Conservation (phyloP, 2,329 filamentous ascomycete species). For the Moelleriella libera region DNA sequence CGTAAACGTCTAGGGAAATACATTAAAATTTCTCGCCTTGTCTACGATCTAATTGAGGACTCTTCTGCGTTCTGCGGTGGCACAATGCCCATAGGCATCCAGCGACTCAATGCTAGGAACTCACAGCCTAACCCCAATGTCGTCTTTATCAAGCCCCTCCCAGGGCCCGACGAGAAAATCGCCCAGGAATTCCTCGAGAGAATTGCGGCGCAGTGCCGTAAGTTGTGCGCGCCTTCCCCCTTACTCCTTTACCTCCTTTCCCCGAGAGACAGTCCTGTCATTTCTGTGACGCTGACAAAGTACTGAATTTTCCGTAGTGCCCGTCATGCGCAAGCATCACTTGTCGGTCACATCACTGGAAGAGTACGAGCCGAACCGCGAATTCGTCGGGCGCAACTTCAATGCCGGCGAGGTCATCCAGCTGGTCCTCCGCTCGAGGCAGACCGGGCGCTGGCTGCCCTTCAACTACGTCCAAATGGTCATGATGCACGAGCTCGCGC, state of each 20-base stretch:
- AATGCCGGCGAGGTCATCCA: slow-evolving; percentile 81
- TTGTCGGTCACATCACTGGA: slow-evolving; percentile 58
- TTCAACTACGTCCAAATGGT: slow-evolving; percentile 84
- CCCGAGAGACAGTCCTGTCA: too few relatives aligned
- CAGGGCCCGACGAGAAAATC: slow-evolving; percentile 45
- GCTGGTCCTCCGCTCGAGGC: slow-evolving; percentile 59
- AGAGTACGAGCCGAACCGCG: slow-evolving; percentile 66
- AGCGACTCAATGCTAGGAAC: slow-evolving; percentile 62
- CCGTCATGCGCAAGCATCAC: slow-evolving; percentile 54
- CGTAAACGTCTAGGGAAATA: too few relatives aligned
- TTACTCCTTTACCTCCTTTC: too few relatives aligned
- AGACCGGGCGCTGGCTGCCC: slow-evolving; percentile 57
- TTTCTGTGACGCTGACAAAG: too few relatives aligned
- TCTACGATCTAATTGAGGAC: neutral
- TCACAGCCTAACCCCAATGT: slow-evolving; percentile 66
- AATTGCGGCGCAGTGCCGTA: slow-evolving; percentile 67
- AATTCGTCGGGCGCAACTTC: slow-evolving; percentile 83
- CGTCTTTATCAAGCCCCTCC: slow-evolving; percentile 71
- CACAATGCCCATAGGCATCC: slow-evolving; percentile 62
- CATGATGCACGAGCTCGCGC: slow-evolving; percentile 86
- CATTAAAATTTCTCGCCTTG: too few relatives aligned
- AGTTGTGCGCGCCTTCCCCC: slow-evolving; percentile 11
- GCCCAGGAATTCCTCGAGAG: slow-evolving; percentile 61
- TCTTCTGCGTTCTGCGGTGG: neutral
- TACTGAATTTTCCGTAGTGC: slow-evolving; percentile 25